Conservation (phyloP, 371 early-diverging fungal genomes). For the Mucor plumbeus region DNA sequence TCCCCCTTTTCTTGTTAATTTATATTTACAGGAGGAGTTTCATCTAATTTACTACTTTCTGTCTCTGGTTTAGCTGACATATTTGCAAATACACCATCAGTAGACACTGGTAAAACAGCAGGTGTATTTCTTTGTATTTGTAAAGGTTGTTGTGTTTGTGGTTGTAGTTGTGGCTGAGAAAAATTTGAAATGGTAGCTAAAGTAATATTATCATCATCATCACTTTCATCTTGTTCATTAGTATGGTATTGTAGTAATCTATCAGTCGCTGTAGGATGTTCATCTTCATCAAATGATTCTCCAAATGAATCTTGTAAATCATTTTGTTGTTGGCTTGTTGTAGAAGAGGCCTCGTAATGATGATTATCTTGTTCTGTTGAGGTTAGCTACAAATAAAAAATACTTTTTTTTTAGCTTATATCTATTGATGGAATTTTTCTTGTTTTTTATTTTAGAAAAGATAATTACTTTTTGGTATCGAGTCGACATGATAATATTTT, state of each 20-base stretch:
- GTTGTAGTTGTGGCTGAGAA: background rate
- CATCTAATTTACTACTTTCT: slow-evolving; percentile 41
- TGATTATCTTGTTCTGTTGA: slow-evolving; percentile 3
- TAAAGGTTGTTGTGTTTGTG: background rate
- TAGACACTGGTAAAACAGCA: slow-evolving; percentile 16
- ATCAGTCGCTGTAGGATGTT: slow-evolving; percentile 11
- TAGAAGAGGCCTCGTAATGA: background rate
- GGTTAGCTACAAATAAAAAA: background rate
- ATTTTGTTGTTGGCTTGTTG: slow-evolving; percentile 21
- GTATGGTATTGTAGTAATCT: slow-evolving; percentile 4
- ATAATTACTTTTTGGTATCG: slow-evolving; percentile 28
- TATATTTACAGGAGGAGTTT: slow-evolving; percentile 50
- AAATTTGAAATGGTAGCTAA: slow-evolving; percentile 23
- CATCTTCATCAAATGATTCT: slow-evolving; percentile 22
- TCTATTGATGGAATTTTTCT: background rate
- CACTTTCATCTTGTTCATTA: background rate
- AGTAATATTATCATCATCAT: slow-evolving; percentile 2
- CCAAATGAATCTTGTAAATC: slow-evolving; percentile 36
- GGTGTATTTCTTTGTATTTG: background rate
- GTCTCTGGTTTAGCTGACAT: slow-evolving; percentile 64
- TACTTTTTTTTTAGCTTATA: background rate
- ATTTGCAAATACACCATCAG: slow-evolving; percentile 70
- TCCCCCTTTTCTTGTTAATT: background rate
- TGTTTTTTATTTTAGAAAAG: background rate
- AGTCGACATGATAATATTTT: slow-evolving; percentile 10